These are phyloP conservation scores for Kalmusia sp. DNA, from an alignment of 2,329 filamentous ascomycete genomes.

Conservation along the genomic window DNA sequence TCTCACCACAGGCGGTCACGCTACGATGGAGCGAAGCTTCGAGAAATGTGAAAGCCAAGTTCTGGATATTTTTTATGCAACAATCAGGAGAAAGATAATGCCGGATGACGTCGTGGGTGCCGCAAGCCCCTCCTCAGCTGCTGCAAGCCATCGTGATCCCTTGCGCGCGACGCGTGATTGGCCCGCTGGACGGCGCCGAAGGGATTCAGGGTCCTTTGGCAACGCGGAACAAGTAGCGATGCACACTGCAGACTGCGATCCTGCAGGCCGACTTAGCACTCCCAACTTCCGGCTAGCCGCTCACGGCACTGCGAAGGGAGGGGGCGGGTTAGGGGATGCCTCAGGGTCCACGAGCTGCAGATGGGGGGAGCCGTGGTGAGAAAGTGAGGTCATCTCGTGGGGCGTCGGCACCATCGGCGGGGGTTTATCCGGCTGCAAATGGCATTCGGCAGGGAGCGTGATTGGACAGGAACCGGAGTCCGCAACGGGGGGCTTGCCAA, in stretches of 20 bases:
- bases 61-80: not conserved
- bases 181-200: not conserved
- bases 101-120: conserved; percentile 11
- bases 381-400: conserved; percentile 6
- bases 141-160: conserved; percentile 28
- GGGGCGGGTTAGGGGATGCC: not conserved
- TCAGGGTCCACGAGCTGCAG: conserved; percentile 11
- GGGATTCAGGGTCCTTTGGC: conserved; percentile 2
- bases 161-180: conserved; percentile 9
- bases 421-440: too few species aligned
- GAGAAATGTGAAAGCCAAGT: conserved; percentile 5
- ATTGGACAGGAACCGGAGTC: not conserved
- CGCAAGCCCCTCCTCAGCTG: not conserved
- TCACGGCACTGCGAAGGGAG: too few species aligned
- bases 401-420: not conserved
- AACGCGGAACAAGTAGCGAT: conserved; percentile 23
- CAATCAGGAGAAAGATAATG: conserved; percentile 4
- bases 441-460: not conserved
- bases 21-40: not conserved
- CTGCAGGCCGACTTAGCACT: not conserved
- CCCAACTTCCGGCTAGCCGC: not conserved
- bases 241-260: conserved; percentile 24
- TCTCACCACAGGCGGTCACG: conserved; percentile 1
- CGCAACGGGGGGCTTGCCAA: not conserved
- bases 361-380: not conserved